Conservation (phyloP, 1,284 basidiomycete species). For the Retiboletus flavoniger region DNA sequence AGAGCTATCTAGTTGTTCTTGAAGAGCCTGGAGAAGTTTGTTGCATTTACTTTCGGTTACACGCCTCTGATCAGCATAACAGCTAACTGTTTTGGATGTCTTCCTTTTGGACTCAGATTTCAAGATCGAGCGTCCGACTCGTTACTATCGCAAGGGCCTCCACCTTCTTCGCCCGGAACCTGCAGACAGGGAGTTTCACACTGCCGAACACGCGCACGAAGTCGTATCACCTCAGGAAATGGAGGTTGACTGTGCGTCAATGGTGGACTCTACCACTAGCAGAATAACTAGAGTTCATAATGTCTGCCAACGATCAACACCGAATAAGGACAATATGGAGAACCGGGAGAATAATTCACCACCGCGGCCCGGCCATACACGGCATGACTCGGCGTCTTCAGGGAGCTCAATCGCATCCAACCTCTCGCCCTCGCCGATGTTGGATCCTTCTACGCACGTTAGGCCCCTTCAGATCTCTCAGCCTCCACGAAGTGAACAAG, state of each 20-base stretch:
- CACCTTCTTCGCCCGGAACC: constrained; percentile 52
- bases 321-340: constrained; percentile 6
- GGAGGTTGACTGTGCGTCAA: constrained; percentile 36
- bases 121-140: constrained; percentile 74
- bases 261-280: constrained; percentile 52
- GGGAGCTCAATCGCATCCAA: constrained; percentile 38
- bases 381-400: constrained; percentile 27
- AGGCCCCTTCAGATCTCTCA: constrained; percentile 47
- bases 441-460: constrained; percentile 73
- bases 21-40: constrained; percentile 84
- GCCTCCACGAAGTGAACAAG: constrained; percentile 23
- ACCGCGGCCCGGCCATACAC: constrained; percentile 16
- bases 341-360: constrained; percentile 1
- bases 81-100: constrained; percentile 87
- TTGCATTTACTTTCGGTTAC: constrained; percentile 8
- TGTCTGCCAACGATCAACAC: constrained; percentile 15
- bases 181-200: constrained; percentile 32
- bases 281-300: constrained; percentile 50
- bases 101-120: constrained; percentile 94
- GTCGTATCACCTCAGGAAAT: constrained; percentile 12
- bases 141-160: constrained; percentile 77
- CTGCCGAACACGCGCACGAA: constrained; percentile 16
- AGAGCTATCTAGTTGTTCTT: constrained; percentile 88
- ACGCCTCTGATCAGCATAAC: constrained; percentile 16
- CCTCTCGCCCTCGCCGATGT: constrained; percentile 51